Base-by-base conservation (phyloP, 805 yeast species). In the Wickerhamomyces chambardii region DNA sequence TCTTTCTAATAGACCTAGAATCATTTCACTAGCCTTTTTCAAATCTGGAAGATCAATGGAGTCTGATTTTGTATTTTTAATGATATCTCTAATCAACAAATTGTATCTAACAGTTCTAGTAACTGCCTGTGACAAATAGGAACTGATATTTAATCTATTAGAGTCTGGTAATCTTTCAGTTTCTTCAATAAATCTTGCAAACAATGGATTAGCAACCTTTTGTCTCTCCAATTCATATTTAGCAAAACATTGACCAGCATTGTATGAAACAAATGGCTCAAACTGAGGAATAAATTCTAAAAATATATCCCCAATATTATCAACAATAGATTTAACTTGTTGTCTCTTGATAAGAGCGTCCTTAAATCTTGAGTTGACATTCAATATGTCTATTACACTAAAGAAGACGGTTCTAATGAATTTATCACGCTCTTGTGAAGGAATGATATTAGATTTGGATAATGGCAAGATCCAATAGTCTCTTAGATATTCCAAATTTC, bases 91-190 rank as follows among this genome's bases (percentile, higher is more conserved):
- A 17, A 90, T 66, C 38, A 92, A 66, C 33, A 92, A 63, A 44
- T 95, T 95, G 59, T 92, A 92, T 45, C 97, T 69, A 9, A 97
- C 97, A 24, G 96, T 87, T 55, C 98, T 74, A 14, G 96, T 87
- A 2, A 95, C 89, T 34, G 97, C 97, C 51, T 90, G 94, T 6
- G 95, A 85, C 43, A 92, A 68, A 51, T 87, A 92, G 0, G 97
- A 92, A 18, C 90, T 84, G 36, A 92, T 78, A 58, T 94, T 97
- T 40, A 90, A 75, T 59, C 87, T 84, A 50, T 95, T 73, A 27
- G 86, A 75, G 63, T 84, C 95, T 4, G 85, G 85, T 44, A 82
- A 66, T 50, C 85, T 75, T 48, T 84, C 94, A 5, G 89, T 83
- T 38, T 86, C 96, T 51, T 85, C 95, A 38, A 90, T 84, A 56